Evolutionary conservation across 129 eudicot species (phyloP), one percentile per base, ranked within the genome.

Genomic region (Flaveria brownii): DNA sequence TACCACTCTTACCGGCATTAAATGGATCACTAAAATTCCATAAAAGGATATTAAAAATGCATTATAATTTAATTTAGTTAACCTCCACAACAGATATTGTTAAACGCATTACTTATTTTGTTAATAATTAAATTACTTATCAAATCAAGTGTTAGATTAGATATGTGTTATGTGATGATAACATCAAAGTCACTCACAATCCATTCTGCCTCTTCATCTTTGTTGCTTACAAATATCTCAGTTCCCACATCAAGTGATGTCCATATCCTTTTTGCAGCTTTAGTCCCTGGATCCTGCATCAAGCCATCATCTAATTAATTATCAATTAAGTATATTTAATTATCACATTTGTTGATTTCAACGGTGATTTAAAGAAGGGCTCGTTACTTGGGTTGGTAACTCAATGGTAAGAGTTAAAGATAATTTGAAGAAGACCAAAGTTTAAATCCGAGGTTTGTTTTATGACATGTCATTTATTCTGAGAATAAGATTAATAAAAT

Each of bases 201-300:
- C 98, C 98, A 93, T 77, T 93, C 97, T 39, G 98, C 97, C 61
- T 82, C 91, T 78, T 90, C 96, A 46, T 88, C 96, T 79, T 80
- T 80, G 72, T 82, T 71, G 25, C 91, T 90, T 20, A 93, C 88
- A 78, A 83, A 93, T 52, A 93, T 90, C 50, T 93, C 97, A 16
- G 98, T 93, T 62, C 98, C 98, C 49, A 85, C 86, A 77, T 93
- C 96, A 39, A 93, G 86, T 43, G 98, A 93, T 20, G 92, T 86
- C 97, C 98, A 93, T 82, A 90, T 67, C 80, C 98, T 85, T 80
- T 73, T 88, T 26, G 97, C 98, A 70, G 91, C 84, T 12, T 80
- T 49, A 30, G 85, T 86, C 33, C 88, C 96, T 20, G 98, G 98
- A 85, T 93, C 98, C 97, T 90, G 89, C 74, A 81, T 60, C 10